Conservation (phyloP, 2,329 filamentous ascomycete species). For the Xylaria sp. region DNA sequence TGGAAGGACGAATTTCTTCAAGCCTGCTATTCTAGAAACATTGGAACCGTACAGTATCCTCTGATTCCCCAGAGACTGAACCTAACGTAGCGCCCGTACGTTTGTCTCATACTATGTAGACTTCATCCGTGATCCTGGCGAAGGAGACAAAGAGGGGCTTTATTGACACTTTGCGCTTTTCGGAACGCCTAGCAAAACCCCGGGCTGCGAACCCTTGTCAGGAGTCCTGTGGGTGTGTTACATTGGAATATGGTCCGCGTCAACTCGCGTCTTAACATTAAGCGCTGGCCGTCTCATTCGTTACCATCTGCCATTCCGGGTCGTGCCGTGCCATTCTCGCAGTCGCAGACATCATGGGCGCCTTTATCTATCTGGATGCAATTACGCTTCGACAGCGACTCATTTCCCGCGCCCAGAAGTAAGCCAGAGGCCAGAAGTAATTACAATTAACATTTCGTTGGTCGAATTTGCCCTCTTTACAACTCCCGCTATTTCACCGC, state of each 20-base stretch:
- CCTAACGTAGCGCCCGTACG: neutral
- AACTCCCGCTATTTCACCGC: constrained; percentile 22
- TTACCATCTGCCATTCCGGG: constrained; percentile 21
- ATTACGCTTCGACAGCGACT: constrained; percentile 4
- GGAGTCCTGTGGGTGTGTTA: constrained; percentile 15
- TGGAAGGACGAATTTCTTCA: neutral
- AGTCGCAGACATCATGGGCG: neutral
- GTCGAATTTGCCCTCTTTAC: constrained; percentile 1
- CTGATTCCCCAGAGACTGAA: no score
- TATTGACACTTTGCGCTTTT: constrained; percentile 1
- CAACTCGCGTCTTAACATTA: constrained; percentile 15
- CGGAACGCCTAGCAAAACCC: neutral
- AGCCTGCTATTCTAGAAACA: constrained; percentile 22
- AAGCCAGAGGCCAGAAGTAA: no score
- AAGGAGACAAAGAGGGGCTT: neutral
- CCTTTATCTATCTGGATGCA: neutral
- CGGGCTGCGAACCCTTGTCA: constrained; percentile 1
- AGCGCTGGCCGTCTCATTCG: constrained; percentile 24
- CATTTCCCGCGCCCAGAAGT: constrained; percentile 9
- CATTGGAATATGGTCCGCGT: constrained; percentile 14
- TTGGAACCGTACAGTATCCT: neutral
- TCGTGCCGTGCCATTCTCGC: constrained; percentile 19
- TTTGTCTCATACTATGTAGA: neutral
- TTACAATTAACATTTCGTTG: neutral
- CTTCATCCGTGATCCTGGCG: constrained; percentile 8